Evolutionary conservation across 1,284 basidiomycete genomes (phyloP), one percentile per base, ranked within the genome.

Genomic region (Rhodotorula glutinis): DNA sequence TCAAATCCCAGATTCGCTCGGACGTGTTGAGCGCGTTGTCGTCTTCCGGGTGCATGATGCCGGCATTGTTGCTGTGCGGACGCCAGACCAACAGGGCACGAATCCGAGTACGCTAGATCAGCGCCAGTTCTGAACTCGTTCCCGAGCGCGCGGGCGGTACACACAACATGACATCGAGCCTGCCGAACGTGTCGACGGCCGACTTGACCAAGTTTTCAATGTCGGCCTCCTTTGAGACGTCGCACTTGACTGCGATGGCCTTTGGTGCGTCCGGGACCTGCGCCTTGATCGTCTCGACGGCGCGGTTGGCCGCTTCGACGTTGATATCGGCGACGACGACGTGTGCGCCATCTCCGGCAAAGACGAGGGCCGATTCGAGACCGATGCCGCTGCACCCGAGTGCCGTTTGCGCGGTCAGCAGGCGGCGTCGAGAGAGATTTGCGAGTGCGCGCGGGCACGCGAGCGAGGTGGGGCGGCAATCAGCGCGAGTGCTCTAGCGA

Each of bases 21-120:
- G 95, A 92, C 21, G 94, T 98, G 79, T 92, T 93, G 76, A 97
- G 82, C 10, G 94, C 94, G 77, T 93, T 88, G 78, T 95, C 93
- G 77, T 98, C 94, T 29, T 82, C 86, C 17, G 91, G 88, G 79
- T 96, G 94, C 94, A 98, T 97, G 77, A 97, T 94, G 23, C 90
- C 71, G 30, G 71, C 67, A 27, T 71, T 71, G 70, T 71, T 72
- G 63, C 67, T 69, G 41, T 23, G 4, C 14, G 47, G n/a, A n/a
- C n/a, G n/a, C n/a, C n/a, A n/a, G n/a, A n/a, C n/a, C n/a, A n/a
- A n/a, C n/a, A n/a, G n/a, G n/a, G n/a, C n/a, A n/a, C n/a, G n/a
- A n/a, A 27, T 9, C 23, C n/a, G 9, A 10, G 47, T 27, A 25
- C 47, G n/a, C 47, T 25, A 27, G 14, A 25, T 25, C 49, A 16